Percentiles rank a stretch among this genome's conserved stretches.
These are phyloP conservation scores for Cichorium intybus DNA, from an alignment of 140 eudicot species.

Conservation along the genomic window DNA sequence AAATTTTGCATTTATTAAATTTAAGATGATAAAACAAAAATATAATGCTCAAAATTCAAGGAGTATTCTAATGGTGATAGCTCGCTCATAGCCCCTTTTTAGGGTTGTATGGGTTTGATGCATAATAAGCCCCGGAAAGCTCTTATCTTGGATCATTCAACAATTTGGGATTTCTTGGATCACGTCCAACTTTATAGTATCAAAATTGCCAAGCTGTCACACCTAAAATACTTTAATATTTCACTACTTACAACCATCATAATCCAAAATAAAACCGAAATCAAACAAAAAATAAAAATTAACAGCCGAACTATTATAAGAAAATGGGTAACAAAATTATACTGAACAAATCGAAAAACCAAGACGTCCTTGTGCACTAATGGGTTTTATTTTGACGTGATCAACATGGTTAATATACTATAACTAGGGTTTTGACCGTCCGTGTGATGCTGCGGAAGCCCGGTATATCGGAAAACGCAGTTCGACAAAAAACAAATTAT, in stretches of 20 bases:
- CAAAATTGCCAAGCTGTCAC: neutral
- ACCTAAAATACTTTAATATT: constrained; percentile 14
- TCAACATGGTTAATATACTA: too few relatives aligned
- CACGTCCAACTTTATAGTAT: constrained; percentile 12
- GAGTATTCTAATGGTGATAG: constrained; percentile 10
- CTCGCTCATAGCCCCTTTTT: constrained; percentile 4
- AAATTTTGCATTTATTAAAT: neutral
- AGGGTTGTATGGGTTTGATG: constrained; percentile 8
- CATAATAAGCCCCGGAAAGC: constrained; percentile 27
- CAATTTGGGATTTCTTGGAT: constrained; percentile 34
- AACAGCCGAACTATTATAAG: too few relatives aligned
- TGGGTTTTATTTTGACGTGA: too few relatives aligned
- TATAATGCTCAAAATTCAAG: neutral
- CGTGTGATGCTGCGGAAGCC: too few relatives aligned
- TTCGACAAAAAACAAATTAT: too few relatives aligned
- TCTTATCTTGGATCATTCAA: constrained; percentile 39
- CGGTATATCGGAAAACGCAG: too few relatives aligned
- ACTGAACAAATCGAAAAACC: too few relatives aligned
- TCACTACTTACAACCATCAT: neutral
- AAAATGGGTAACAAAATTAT: too few relatives aligned
- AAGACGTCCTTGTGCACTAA: too few relatives aligned
- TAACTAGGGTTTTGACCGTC: too few relatives aligned
- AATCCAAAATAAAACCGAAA: neutral
- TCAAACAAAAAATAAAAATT: neutral
- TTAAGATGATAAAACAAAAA: neutral